phyloP scores from a whole-genome alignment of 2,329 filamentous ascomycete species.

The Alternaria sp. region DNA sequence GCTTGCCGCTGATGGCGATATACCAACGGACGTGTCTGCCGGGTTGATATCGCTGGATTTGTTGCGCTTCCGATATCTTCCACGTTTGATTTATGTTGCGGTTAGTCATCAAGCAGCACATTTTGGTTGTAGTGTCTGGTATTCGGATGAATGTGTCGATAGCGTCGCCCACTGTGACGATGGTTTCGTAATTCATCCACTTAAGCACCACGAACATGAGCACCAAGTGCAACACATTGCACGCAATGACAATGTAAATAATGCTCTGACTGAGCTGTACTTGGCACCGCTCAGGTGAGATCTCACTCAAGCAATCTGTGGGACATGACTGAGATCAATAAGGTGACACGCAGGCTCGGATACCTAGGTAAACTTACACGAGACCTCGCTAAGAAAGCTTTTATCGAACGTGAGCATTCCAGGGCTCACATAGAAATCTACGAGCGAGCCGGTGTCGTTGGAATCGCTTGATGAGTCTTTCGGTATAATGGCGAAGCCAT shows the following conservation, averaged over 20 bases:
- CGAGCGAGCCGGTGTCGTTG: no score
- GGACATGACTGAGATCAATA: no score
- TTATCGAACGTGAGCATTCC: no score
- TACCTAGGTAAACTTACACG: no score
- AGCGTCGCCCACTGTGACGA: background rate
- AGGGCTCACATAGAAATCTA: no score
- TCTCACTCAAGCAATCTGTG: background rate
- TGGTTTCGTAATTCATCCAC: background rate
- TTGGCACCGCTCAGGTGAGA: background rate
- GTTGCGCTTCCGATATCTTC: background rate
- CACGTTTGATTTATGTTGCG: no score
- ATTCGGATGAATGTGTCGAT: background rate
- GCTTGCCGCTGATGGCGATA: background rate
- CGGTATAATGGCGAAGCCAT: no score
- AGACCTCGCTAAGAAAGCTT: no score
- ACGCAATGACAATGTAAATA: background rate
- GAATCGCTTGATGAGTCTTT: no score
- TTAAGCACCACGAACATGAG: background rate
- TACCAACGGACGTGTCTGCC: background rate
- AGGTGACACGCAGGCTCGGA: no score
- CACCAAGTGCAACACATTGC: rapidly evolving
- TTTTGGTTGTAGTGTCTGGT: rapidly evolving
- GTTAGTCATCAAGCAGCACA: background rate
- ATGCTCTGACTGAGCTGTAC: background rate
- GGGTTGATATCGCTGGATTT: rapidly evolving